phyloP scores from a whole-genome alignment of 2,329 filamentous ascomycete species.

The Corinectria fuckeliana region DNA sequence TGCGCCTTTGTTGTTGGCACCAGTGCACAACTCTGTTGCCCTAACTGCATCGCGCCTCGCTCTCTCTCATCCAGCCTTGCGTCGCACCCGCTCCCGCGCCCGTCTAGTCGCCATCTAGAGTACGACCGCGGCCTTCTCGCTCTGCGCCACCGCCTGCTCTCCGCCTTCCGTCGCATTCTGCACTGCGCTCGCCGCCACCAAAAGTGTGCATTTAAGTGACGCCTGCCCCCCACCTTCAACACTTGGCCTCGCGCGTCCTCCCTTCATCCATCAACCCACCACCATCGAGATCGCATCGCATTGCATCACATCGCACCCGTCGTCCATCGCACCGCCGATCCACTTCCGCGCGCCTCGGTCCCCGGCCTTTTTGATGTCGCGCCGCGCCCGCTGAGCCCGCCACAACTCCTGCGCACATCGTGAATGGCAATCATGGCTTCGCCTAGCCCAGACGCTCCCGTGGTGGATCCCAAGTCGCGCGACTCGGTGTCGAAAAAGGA shows the following conservation, averaged over 20 bases:
- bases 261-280: conserved; percentile 22
- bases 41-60: conserved; percentile 17
- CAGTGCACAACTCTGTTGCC: conserved; percentile 1
- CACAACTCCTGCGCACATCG: conserved; percentile 40
- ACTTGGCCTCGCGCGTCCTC: conserved; percentile 35
- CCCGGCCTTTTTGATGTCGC: conserved; percentile 46
- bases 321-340: conserved; percentile 4
- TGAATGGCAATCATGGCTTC: conserved; percentile 63
- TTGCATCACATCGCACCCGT: conserved; percentile 10
- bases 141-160: conserved; percentile 16
- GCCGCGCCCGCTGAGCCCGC: conserved; percentile 38
- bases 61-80: conserved; percentile 12
- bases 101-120: conserved; percentile 17
- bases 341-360: conserved; percentile 14
- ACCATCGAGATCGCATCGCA: conserved; percentile 19
- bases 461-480: conserved; percentile 56
- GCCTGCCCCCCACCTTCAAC: conserved; percentile 14
- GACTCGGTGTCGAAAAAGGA: conserved; percentile 40
- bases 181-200: conserved; percentile 29
- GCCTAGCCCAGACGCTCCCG: conserved; percentile 49
- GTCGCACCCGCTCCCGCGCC: conserved; percentile 18
- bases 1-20: conserved; percentile 4
- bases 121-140: conserved; percentile 23
- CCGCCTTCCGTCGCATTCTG: conserved; percentile 29
- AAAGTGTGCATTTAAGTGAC: conserved; percentile 28